phyloP scores from a whole-genome alignment of 768 basidiomycete genomes.

The Termitomyces titanicus region DNA sequence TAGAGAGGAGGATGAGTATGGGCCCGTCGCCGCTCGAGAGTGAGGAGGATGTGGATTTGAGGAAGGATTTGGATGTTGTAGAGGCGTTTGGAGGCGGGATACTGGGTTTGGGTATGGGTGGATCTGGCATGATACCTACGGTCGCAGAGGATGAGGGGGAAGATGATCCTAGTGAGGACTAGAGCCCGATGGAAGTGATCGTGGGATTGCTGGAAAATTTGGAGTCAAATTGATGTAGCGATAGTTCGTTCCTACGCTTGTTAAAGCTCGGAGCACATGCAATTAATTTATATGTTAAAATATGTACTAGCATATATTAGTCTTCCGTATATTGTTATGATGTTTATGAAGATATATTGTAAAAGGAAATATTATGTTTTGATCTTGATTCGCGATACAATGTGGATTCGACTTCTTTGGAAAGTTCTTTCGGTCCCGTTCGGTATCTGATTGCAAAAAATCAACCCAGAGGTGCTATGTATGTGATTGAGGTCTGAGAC shows the following conservation, averaged over 20 bases:
- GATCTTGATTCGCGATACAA: no score
- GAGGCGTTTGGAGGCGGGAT: conserved; percentile 29
- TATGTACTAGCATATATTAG: neutral
- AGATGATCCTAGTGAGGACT: conserved; percentile 13
- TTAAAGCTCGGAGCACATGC: conserved; percentile 2
- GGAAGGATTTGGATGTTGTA: conserved; percentile 55
- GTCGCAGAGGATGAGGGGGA: conserved; percentile 10
- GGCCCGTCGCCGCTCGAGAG: conserved; percentile 25
- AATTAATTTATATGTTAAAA: conserved; percentile 12
- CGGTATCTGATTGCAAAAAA: no score
- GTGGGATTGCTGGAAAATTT: neutral
- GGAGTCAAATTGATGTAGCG: neutral
- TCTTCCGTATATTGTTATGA: neutral
- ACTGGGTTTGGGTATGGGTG: conserved; percentile 11
- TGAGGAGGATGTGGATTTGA: conserved; percentile 46
- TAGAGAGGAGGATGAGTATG: conserved; percentile 51
- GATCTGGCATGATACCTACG: neutral
- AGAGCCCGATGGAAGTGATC: neutral
- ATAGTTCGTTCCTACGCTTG: conserved; percentile 1
- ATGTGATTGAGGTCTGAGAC: no score
- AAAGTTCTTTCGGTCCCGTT: no score
- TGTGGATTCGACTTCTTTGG: no score
- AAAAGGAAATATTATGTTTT: no score
- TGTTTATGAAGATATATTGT: neutral
- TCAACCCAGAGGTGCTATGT: no score